Base-by-base conservation (phyloP, 2,329 filamentous ascomycete genomes). In the Penicillium sp. region DNA sequence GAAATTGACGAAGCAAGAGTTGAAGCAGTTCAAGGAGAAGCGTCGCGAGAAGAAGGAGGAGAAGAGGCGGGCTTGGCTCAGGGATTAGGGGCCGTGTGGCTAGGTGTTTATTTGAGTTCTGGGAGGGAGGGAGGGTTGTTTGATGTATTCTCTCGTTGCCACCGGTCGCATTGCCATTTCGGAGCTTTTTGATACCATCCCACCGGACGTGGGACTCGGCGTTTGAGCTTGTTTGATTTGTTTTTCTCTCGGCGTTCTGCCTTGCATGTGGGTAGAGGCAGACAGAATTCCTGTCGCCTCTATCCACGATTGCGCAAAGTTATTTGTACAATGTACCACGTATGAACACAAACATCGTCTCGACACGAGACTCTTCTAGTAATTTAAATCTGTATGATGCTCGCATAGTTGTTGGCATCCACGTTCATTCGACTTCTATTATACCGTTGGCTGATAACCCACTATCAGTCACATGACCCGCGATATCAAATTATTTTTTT, bases 1-100 rank as follows among this genome's bases (percentile, higher is more conserved):
- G 83, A 92, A 91, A 76, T 82, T 93, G 25, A 89, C 80, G 56
- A 96, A 93, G 81, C 82, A 89, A 60, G 91, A 99, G 78, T 78
- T 99, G 63, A 93, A 96, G 79, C 86, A 88, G 56, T 96, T 93
- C 78, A 94, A 93, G 76, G 89, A 96, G 75, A 96, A 96, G 83
- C 83, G 92, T 61, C 85, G 87, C 61, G 90, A 90, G 44, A 91
- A 86, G 78, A 97, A 97, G 77, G 92, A 97, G 73, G 92, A 97
- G 80, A 97, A 96, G 79, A 83, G 93, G 60, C 82, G 93, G 63
- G 93, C 92, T 10, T 99, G 94, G 91, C 76, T 97, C 69, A 82
- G 87, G 68, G 93, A 96, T 76, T 97, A 53, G 36, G n/a, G n/a
- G 29, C 6, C 10, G 7, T 21, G 12, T 25, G 36, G 4, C 21